These are phyloP conservation scores for Candida michaelii DNA, from an alignment of 805 yeast genomes.

Conservation along the genomic window DNA sequence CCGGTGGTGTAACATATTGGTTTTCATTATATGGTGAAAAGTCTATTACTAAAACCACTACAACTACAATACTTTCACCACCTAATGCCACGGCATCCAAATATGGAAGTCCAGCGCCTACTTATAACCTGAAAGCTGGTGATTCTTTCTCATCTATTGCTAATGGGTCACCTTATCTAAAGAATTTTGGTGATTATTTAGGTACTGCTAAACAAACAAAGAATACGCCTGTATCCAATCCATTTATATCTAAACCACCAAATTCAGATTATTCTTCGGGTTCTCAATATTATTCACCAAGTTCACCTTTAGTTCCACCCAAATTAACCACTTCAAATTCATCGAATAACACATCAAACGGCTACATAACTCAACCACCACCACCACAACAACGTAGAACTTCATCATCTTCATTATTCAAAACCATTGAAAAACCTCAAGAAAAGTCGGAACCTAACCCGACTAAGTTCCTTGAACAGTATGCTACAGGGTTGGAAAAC, in stretches of 20 bases:
- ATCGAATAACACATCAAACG: not conserved
- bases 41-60: constrained; percentile 17
- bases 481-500: constrained; percentile 72
- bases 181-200: constrained; percentile 30
- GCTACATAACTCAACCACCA: not conserved
- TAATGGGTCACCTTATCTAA: constrained; percentile 25
- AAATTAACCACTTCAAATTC: not conserved
- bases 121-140: not conserved
- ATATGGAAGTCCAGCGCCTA: constrained; percentile 10
- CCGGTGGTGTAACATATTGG: constrained; percentile 42
- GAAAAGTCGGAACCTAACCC: constrained; percentile 11
- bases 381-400: not conserved
- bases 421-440: constrained; percentile 1
- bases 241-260: constrained; percentile 11
- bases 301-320: constrained; percentile 14
- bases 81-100: constrained; percentile 22
- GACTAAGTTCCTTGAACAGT: constrained; percentile 27
- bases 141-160: constrained; percentile 12
- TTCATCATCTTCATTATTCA: not conserved
- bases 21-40: constrained; percentile 28
- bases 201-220: constrained; percentile 25
- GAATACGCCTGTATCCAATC: constrained; percentile 20
- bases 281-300: constrained; percentile 8
- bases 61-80: constrained; percentile 13
- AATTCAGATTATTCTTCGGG: not conserved